Percentiles rank a stretch among this genome's conserved stretches.
These are phyloP conservation scores for Gigaspora rosea DNA, from an alignment of 192 early-diverging fungal species.

Conservation along the genomic window DNA sequence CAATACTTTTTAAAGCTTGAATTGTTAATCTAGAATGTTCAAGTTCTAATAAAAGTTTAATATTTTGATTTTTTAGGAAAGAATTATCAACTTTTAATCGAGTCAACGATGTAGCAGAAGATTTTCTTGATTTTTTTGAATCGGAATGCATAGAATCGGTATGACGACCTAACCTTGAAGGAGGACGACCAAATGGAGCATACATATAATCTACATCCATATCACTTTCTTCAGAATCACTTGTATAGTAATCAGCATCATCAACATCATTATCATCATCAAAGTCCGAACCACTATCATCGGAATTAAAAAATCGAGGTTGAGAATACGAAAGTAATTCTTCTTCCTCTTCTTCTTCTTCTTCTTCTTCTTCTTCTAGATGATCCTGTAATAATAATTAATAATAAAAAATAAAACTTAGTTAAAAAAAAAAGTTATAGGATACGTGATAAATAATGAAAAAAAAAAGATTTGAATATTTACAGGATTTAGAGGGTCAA, in stretches of 20 bases:
- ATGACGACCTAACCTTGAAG: slow-evolving; percentile 4
- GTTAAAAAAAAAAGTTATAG: no score
- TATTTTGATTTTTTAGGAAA: slow-evolving; percentile 27
- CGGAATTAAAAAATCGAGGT: background rate
- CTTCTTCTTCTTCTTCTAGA: no score
- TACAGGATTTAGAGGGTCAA: no score
- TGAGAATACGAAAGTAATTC: background rate
- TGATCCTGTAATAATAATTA: no score
- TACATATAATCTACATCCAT: slow-evolving; percentile 11
- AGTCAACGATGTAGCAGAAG: background rate
- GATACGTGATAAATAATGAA: no score
- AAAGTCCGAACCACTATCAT: background rate
- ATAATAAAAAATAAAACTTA: no score
- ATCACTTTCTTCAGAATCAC: background rate
- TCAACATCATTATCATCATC: slow-evolving; percentile 5
- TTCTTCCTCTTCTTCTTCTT: no score
- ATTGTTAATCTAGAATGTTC: slow-evolving; percentile 17
- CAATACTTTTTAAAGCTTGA: slow-evolving; percentile 23
- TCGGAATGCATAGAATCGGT: background rate
- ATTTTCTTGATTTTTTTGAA: background rate
- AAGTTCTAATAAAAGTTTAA: slow-evolving; percentile 4
- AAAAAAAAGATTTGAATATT: no score
- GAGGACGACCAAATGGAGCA: background rate
- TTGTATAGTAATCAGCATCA: background rate
- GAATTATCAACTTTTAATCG: slow-evolving; percentile 20